Conservation (phyloP, 2,329 filamentous ascomycete genomes). For the Erysiphe pulchra region DNA sequence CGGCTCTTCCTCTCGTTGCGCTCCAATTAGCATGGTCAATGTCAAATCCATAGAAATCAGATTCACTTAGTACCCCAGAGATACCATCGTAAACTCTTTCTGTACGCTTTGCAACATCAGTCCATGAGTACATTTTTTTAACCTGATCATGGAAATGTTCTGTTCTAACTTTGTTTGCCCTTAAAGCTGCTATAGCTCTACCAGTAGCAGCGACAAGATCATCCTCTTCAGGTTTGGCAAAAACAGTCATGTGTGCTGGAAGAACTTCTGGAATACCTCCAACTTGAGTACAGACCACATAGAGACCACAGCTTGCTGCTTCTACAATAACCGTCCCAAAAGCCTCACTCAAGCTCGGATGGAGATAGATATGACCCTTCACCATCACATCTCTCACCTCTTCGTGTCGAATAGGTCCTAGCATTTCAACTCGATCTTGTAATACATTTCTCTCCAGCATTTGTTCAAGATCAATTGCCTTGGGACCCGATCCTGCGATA, state of each 20-base stretch:
- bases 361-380: conserved; percentile 82
- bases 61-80: conserved; percentile 57
- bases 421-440: conserved; percentile 77
- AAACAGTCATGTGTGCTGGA: conserved; percentile 89
- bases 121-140: conserved; percentile 97
- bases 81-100: conserved; percentile 92
- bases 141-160: conserved; percentile 94
- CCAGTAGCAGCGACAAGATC: conserved; percentile 77
- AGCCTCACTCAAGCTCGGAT: conserved; percentile 83
- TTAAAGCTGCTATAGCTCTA: conserved; percentile 63
- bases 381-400: conserved; percentile 97
- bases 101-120: conserved; percentile 76
- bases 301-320: conserved; percentile 81
- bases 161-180: conserved; percentile 67
- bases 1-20: conserved; percentile 39
- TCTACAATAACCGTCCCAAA: conserved; percentile 97
- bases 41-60: conserved; percentile 70
- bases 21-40: conserved; percentile 36
- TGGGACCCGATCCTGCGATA: conserved; percentile 84
- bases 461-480: conserved; percentile 92
- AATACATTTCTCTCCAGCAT: conserved; percentile 91
- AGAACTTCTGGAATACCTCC: conserved; percentile 93
- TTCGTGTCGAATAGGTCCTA: conserved; percentile 81
- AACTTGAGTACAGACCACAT: conserved; percentile 89
- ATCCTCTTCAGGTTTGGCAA: conserved; percentile 89